Evolutionary conservation across 768 basidiomycete species (phyloP), one percentile per base, ranked within the genome.

Genomic region (Russula sp.): DNA sequence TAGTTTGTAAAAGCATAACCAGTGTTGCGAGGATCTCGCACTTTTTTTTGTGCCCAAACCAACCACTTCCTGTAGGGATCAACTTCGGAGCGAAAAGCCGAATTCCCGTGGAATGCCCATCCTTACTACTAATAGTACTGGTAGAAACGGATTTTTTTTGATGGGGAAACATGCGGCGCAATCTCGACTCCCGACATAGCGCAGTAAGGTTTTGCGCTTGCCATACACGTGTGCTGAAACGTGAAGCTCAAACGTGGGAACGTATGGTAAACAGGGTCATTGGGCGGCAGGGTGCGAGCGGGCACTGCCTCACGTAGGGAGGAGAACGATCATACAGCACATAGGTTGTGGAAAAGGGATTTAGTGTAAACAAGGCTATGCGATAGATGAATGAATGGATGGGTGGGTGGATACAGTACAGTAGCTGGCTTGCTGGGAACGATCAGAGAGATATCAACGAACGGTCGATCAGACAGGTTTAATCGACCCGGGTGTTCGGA

Each of bases 1-100:
- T 27, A 27, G 27, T 27, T 27, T 27, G 27, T 27, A 27, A 27
- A 27, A 27, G 27, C 27, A 27, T 27, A 27, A 27, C 27, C 27
- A 27, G 27, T 27, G 27, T 3, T 27, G 40, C 40, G 10, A 11
- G 40, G 3, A n/a, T 5, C 47, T 47, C 10, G 7, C 10, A 6
- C 6, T 44, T 16, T 18, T 44, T 2, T 6, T 6, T 7, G 42
- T 44, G 42, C 45, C 45, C 44, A 37, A 45, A 57, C 47, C 47
- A 37, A 57, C 14, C 7, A 14, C 44, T 56, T 56, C 10, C 35
- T 47, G 47, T 9, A 32, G 47, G 57, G 57, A 57, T 57, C 57
- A 57, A 14, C 22, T 37, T 57, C 56, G 47, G 56, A 22, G 22
- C 20, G 11, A 22, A 13, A 16, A 47, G 10, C 4, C 13, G 11